Conservation (phyloP, 2,329 filamentous ascomycete species). For the Ascochyta pisi region DNA sequence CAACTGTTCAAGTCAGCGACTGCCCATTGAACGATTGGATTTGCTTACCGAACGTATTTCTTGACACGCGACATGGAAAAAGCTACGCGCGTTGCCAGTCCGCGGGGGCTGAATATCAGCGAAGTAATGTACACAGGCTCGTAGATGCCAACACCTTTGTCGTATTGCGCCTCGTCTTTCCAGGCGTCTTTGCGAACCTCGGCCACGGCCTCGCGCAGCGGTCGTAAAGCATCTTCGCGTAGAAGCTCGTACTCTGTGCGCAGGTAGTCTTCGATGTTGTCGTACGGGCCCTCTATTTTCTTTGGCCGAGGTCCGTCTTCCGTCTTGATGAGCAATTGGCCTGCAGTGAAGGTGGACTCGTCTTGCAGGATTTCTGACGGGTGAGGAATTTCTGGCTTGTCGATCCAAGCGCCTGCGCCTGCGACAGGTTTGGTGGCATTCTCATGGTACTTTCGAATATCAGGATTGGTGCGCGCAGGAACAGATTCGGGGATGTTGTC, state of each 20-base stretch:
- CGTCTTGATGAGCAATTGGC: constrained; percentile 29
- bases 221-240: constrained; percentile 74
- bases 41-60: constrained; percentile 63
- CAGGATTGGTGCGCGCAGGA: constrained; percentile 25
- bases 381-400: constrained; percentile 62
- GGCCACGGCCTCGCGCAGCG: constrained; percentile 71
- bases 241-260: constrained; percentile 76
- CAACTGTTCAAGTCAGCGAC: constrained; percentile 54
- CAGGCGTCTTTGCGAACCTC: constrained; percentile 37
- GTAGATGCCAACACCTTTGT: constrained; percentile 46
- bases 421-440: constrained; percentile 22
- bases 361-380: constrained; percentile 57
- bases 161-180: constrained; percentile 59
- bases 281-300: constrained; percentile 60
- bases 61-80: constrained; percentile 73
- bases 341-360: constrained; percentile 5
- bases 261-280: constrained; percentile 70
- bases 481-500: constrained; percentile 24
- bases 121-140: constrained; percentile 69
- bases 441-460: constrained; percentile 38
- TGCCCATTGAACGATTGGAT: too few relatives aligned
- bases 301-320: constrained; percentile 34
- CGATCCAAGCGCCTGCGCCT: constrained; percentile 36
- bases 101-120: constrained; percentile 67
- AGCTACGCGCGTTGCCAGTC: constrained; percentile 70